These are phyloP conservation scores for Buddleja alternifolia DNA, from an alignment of 257 asterid species.

Conservation along the genomic window DNA sequence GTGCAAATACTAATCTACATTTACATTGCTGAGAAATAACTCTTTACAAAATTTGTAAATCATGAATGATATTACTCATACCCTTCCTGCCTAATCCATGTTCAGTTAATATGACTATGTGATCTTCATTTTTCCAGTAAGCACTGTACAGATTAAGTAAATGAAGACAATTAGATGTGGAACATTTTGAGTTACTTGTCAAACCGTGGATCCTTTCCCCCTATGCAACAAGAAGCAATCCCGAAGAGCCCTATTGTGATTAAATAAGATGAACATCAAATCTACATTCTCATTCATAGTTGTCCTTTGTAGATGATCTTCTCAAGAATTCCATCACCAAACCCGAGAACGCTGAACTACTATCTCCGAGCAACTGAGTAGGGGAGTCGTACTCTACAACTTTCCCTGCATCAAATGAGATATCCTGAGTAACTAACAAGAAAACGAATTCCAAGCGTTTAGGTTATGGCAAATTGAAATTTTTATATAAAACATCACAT, in stretches of 20 bases:
- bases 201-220: neutral
- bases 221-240: neutral
- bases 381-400: slow-evolving; percentile 74
- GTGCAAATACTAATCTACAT: neutral
- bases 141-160: neutral
- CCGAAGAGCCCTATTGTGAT: neutral
- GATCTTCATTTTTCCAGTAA: neutral
- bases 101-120: neutral
- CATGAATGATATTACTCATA: neutral
- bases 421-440: neutral
- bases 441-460: neutral
- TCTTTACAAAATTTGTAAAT: neutral
- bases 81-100: neutral
- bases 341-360: slow-evolving; percentile 66
- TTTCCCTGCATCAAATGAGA: slow-evolving; percentile 52
- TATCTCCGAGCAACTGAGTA: slow-evolving; percentile 48
- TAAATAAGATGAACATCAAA: neutral
- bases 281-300: slow-evolving; percentile 2
- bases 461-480: too few species aligned
- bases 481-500: too few species aligned
- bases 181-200: too few species aligned
- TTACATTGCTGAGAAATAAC: neutral
- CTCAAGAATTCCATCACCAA: slow-evolving; percentile 69
- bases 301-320: slow-evolving; percentile 47
- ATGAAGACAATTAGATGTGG: too few species aligned